Conservation (phyloP, 129 eudicot species). For the Lactuca sativa region DNA sequence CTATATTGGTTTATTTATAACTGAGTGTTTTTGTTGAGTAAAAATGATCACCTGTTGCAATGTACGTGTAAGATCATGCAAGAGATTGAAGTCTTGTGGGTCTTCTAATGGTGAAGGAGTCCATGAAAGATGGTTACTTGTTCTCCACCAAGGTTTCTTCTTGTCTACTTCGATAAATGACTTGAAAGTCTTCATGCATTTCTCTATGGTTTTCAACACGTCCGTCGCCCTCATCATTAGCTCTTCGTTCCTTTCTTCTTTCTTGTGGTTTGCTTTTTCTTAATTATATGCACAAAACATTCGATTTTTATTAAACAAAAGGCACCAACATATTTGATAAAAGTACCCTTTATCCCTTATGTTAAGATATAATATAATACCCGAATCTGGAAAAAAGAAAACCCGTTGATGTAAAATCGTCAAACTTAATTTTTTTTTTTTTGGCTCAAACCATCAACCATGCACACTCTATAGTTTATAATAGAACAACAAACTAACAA, state of each 20-base stretch:
- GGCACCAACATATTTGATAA: background rate
- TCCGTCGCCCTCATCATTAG: conserved; percentile 38
- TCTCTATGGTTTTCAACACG: conserved; percentile 45
- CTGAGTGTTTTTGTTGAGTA: background rate
- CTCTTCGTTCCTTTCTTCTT: conserved; percentile 26
- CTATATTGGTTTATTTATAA: too few species aligned
- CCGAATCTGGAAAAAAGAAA: background rate
- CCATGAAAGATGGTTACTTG: conserved; percentile 31
- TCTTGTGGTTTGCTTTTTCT: conserved; percentile 28
- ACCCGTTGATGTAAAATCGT: background rate
- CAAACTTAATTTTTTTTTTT: too few species aligned
- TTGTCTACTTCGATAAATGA: conserved; percentile 43
- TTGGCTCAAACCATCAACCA: too few species aligned
- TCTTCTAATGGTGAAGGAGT: conserved; percentile 52
- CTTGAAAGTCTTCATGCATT: conserved; percentile 55
- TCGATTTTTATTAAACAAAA: background rate
- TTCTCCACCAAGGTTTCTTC: conserved; percentile 48
- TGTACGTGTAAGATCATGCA: conserved; percentile 36
- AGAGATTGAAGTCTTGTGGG: conserved; percentile 49
- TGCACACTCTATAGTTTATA: too few species aligned
- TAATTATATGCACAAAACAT: background rate
- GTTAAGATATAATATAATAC: background rate
- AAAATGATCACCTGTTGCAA: conserved; percentile 42
- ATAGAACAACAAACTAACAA: too few species aligned
- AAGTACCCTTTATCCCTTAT: too few species aligned